Evolutionary conservation across 345 rosid genomes (phyloP), one percentile per base, ranked within the genome.

Genomic region (Syzygium jambos): DNA sequence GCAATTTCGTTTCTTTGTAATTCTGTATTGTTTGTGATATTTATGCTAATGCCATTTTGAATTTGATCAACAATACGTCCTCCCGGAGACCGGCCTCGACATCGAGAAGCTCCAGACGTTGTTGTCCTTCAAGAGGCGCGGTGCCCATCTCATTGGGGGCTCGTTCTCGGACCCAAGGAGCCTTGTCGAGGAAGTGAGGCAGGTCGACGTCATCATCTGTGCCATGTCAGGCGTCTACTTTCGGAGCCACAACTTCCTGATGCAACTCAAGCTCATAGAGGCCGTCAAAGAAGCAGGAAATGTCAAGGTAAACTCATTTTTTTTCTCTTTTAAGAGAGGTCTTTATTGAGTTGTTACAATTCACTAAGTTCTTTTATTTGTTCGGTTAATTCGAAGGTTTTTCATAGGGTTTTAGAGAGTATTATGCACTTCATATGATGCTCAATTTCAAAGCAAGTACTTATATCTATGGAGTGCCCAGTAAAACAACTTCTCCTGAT

Each of bases 271-370:
- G 87, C 93, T 95, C 34, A 94, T 94, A 11, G 92, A 93, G 3
- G 97, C 97, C 89, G 93, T 95, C 89, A 94, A 92, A 89, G 92
- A 92, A 86, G 97, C 97, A 0, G 96, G 96, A 65, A 95, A 95
- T 15, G 85, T 95, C n/a, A 92, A 93, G 96, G 96, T 95, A 86
- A 16, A 51, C 12, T 52, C n/a, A 29, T 63, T 29, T 7, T 34
- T 34, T 27, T 63, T 29, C 10, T 23, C 11, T 85, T 29, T 59
- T 49, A 6, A 43, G 78, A 68, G 78, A 43, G 22, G 43, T 68
- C 43, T 19, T 17, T 30, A 9, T 30, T 17, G 43, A 68, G 11
- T 9, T 16, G 10, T 38, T 68, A 30, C 43, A 8, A 4, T 68
- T 9, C 22, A 30, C 78, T 17, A 1, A 59, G 5, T 59, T 27